Base-by-base conservation (phyloP, 2,329 filamentous ascomycete species). In the Aspergillus ochraceus region DNA sequence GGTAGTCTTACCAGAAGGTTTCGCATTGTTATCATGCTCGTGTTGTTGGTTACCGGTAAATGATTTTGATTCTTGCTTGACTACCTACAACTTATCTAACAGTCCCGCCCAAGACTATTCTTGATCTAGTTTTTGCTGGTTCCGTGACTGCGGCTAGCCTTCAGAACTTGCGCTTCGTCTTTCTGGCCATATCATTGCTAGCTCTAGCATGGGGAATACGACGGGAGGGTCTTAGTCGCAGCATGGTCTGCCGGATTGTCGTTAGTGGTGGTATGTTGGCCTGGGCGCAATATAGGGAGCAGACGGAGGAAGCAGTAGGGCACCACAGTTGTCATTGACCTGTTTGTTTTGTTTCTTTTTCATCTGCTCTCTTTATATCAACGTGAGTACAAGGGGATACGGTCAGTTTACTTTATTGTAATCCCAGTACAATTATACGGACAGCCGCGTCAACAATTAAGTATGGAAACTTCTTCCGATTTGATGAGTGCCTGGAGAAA, bases 21-120 rank as follows among this genome's bases (percentile, higher is more conserved):
- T 57, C 5, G 64, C 64, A 11, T 50, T 65, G 24, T 51, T 66
- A 20, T 64, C 59, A 1, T 56, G 12, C 45, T 60, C 63, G 3
- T 60, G 63, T 36, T 64, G 61, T 32, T 65, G 63, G 62, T 20
- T 65, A 24, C 63, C 63, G 20, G 63, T 65, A 60, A 24, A 51
- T 36, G 12, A 1, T 11, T 19, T n/a, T 14, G 2, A 17, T 14
- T 22, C 20, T 19, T 29, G 2, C 5, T 47, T 19, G 24, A 6
- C 1, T 5, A 1, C 2, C 17, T 24, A 14, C 12, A 46, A 3
- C 1, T 26, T 19, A 50, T 45, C 42, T 30, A 36, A 50, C 20
- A 19, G 12, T n/a, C 2, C 14, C 17, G 36, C 14, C 9, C 42
- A 29, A 66, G 64, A 54, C 61, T 19, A n/a, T 60, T 11, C 54